phyloP scores from a whole-genome alignment of 2,329 filamentous ascomycete species.

The Penicillium sp. region DNA sequence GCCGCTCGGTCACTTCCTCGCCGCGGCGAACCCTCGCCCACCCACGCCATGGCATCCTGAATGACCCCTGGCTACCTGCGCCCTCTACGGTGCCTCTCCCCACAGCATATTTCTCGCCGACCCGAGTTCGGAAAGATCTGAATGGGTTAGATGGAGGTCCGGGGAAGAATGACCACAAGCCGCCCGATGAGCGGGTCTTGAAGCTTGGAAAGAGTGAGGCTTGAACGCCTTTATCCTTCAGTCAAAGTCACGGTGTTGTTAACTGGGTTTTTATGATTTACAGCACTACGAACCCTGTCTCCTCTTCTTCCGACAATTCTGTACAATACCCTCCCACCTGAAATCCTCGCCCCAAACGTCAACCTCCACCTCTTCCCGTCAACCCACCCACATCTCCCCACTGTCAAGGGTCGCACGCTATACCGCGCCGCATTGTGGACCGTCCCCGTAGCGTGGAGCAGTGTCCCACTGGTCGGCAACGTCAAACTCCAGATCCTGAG shows the following conservation, averaged over 20 bases:
- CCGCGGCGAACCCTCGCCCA: constrained; percentile 38
- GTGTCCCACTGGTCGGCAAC: constrained; percentile 86
- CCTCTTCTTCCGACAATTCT: constrained; percentile 64
- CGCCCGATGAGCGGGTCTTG: constrained; percentile 60
- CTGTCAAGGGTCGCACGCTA: constrained; percentile 84
- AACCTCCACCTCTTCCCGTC: constrained; percentile 67
- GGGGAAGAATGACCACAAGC: constrained; percentile 45
- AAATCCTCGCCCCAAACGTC: constrained; percentile 64
- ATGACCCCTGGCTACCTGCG: constrained; percentile 38
- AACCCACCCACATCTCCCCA: constrained; percentile 69
- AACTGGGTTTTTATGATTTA: background rate
- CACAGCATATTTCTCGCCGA: constrained; percentile 30
- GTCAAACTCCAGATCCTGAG: constrained; percentile 84
- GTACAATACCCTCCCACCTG: constrained; percentile 61
- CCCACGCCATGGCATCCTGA: constrained; percentile 38
- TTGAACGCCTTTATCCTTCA: background rate
- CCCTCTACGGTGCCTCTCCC: constrained; percentile 17
- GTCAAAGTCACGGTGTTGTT: background rate
- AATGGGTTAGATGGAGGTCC: constrained; percentile 26
- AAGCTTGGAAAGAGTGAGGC: constrained; percentile 63
- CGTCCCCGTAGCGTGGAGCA: constrained; percentile 92
- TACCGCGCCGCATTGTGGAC: constrained; percentile 96
- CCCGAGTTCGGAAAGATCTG: constrained; percentile 23
- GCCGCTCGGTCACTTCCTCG: constrained; percentile 32
- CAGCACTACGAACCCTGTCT: constrained; percentile 63